A percentile compares a stretch with the other conserved stretches of the same genome.
These are phyloP conservation scores for Colletotrichum caudatum DNA, from an alignment of 2,329 filamentous ascomycete genomes.

Conservation along the genomic window DNA sequence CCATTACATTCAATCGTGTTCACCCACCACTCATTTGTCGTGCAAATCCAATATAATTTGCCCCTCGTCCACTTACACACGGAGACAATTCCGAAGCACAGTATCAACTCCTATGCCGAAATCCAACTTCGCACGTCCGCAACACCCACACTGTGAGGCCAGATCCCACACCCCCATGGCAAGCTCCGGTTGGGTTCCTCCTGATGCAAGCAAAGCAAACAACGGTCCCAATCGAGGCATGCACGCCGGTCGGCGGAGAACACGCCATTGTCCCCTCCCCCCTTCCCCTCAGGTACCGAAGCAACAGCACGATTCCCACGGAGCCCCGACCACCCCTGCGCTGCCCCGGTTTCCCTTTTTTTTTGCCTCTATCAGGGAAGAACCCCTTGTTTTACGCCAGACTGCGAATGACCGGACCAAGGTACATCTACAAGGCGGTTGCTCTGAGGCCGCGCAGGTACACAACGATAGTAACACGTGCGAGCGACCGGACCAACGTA, in stretches of 20 bases:
- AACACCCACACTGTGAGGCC: constrained; percentile 38
- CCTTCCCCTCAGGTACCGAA: constrained; percentile 1
- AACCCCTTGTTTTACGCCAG: not conserved
- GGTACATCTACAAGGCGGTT: no score
- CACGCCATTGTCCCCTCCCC: constrained; percentile 17
- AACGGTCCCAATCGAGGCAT: constrained; percentile 31
- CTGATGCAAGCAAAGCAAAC: constrained; percentile 39
- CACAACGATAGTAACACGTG: not conserved
- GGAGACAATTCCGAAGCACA: constrained; percentile 36
- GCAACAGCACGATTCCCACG: not conserved
- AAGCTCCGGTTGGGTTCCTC: constrained; percentile 38
- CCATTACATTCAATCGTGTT: not conserved
- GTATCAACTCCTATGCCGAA: constrained; percentile 30
- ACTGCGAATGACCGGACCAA: not conserved
- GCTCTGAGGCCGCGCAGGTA: no score
- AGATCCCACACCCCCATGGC: constrained; percentile 38
- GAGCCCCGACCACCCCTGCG: not conserved
- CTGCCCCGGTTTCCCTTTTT: constrained; percentile 10
- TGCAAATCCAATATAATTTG: not conserved
- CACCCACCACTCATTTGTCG: not conserved
- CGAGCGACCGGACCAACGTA: not conserved
- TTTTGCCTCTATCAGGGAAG: not conserved
- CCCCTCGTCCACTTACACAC: constrained; percentile 20
- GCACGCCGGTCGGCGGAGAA: constrained; percentile 17
- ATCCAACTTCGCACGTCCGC: constrained; percentile 41